Conservation (phyloP, 176 grass and related monocot species). For the Guadua angustifolia region DNA sequence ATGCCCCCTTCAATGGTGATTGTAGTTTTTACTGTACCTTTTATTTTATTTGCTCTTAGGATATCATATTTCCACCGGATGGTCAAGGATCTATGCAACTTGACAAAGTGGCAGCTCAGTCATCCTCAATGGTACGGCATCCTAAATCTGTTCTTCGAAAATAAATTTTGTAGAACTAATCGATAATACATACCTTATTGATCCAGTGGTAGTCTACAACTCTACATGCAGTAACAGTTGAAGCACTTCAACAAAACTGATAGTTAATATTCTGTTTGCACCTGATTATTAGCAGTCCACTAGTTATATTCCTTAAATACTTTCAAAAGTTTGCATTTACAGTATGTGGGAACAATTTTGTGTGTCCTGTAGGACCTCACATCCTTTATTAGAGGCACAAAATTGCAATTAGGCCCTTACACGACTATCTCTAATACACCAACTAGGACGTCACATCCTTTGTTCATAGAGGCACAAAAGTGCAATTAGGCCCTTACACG, state of each 20-base stretch:
- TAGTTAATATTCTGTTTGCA: background rate
- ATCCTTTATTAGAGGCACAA: too few relatives aligned
- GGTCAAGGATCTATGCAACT: slow-evolving; percentile 65
- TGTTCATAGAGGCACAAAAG: too few relatives aligned
- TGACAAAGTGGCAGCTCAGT: slow-evolving; percentile 63
- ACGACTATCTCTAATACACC: too few relatives aligned
- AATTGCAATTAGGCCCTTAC: too few relatives aligned
- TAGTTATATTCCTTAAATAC: background rate
- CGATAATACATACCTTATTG: background rate
- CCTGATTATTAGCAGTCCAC: background rate
- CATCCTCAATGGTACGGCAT: slow-evolving; percentile 69
- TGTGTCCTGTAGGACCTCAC: too few relatives aligned
- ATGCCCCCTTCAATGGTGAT: background rate
- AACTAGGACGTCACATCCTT: too few relatives aligned
- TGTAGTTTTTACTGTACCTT: background rate
- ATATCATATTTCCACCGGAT: slow-evolving; percentile 75
- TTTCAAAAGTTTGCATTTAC: background rate
- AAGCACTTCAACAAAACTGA: slow-evolving; percentile 8
- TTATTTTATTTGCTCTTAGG: slow-evolving; percentile 52
- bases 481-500: too few relatives aligned
- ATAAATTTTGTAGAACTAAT: slow-evolving; percentile 16
- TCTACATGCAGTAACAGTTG: background rate
- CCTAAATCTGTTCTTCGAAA: background rate
- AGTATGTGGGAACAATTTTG: too few relatives aligned
- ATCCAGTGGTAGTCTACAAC: background rate